Base-by-base conservation (phyloP, 139 green algal genomes). In the Picocystis salinarum region DNA sequence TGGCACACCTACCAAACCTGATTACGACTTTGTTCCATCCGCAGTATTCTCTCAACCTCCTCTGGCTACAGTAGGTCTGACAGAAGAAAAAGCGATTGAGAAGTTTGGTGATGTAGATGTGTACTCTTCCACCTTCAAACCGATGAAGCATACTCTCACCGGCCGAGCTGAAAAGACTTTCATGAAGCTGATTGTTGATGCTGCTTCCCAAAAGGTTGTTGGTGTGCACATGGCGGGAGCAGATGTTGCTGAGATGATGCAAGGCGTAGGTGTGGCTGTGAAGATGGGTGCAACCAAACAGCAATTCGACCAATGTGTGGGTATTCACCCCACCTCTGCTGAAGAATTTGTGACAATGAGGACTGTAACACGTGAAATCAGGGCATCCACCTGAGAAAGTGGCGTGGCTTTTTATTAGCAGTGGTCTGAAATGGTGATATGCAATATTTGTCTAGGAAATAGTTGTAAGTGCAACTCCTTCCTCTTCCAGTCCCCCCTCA, bases 341-440 rank as follows among this genome's bases (percentile, higher is more conserved):
- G 88, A 98, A 61, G 88, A 98, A 71, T 79, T 94, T 64, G 83
- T 94, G 3, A 93, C 80, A 2, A 93, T 94, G 83, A 55, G 78
- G 5, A 69, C 45, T 11, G 12, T 52, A 13, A 55, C 50, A 22
- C 26, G 58, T 19, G 36, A 44, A n/a, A n/a, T n/a, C n/a, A n/a
- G n/a, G n/a, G n/a, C n/a, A n/a, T n/a, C n/a, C n/a, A n/a, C n/a
- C n/a, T n/a, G n/a, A n/a, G n/a, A n/a, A n/a, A n/a, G n/a, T n/a
- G n/a, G n/a, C n/a, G n/a, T n/a, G n/a, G n/a, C n/a, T n/a, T n/a
- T n/a, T n/a, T n/a, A n/a, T n/a, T n/a, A n/a, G n/a, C n/a, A n/a
- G n/a, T n/a, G n/a, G n/a, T n/a, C n/a, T n/a, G n/a, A n/a, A n/a
- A n/a, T n/a, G n/a, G n/a, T n/a, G n/a, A n/a, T n/a, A n/a, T n/a